A percentile compares a stretch with the other conserved stretches of the same genome.
These are phyloP conservation scores for Teratosphaeria zuluensis DNA, from an alignment of 2,329 filamentous ascomycete species.

Conservation along the genomic window DNA sequence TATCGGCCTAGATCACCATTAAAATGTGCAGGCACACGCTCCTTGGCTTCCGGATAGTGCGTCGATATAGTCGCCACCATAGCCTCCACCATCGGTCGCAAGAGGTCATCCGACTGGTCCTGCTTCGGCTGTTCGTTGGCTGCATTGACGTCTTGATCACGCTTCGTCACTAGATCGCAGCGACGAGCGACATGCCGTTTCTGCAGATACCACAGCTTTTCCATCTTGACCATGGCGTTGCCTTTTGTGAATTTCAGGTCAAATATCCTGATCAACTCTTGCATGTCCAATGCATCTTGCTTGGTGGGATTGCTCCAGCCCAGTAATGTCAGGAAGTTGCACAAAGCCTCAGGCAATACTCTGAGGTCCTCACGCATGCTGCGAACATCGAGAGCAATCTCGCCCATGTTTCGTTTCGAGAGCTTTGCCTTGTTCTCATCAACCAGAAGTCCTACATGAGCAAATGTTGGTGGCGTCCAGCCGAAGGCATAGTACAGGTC, in stretches of 20 bases:
- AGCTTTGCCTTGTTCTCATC: slow-evolving; percentile 41
- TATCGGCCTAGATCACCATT: slow-evolving; percentile 28
- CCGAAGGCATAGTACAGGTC: slow-evolving; percentile 43
- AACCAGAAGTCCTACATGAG: slow-evolving; percentile 40
- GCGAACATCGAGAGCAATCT: slow-evolving; percentile 47
- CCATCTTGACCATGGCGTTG: slow-evolving; percentile 70
- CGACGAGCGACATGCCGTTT: slow-evolving; percentile 52
- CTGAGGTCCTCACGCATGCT: slow-evolving; percentile 48
- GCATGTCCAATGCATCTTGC: slow-evolving; percentile 61
- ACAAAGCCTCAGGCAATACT: slow-evolving; percentile 53
- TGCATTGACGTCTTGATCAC: neutral
- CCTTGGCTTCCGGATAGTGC: slow-evolving; percentile 2
- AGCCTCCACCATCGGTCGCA: slow-evolving; percentile 24
- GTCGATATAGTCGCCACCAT: slow-evolving; percentile 21
- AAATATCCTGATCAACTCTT: slow-evolving; percentile 65
- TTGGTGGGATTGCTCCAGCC: slow-evolving; percentile 67
- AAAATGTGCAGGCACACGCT: neutral
- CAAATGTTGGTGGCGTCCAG: slow-evolving; percentile 39
- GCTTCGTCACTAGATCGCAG: slow-evolving; percentile 35
- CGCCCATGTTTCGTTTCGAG: slow-evolving; percentile 62
- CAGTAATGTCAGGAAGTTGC: slow-evolving; percentile 76
- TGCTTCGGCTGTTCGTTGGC: neutral
- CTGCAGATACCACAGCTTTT: slow-evolving; percentile 75
- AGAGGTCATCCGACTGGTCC: slow-evolving; percentile 13
- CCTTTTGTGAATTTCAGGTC: slow-evolving; percentile 83